Conservation (phyloP, 345 rosid species). For the Salix dunnii region DNA sequence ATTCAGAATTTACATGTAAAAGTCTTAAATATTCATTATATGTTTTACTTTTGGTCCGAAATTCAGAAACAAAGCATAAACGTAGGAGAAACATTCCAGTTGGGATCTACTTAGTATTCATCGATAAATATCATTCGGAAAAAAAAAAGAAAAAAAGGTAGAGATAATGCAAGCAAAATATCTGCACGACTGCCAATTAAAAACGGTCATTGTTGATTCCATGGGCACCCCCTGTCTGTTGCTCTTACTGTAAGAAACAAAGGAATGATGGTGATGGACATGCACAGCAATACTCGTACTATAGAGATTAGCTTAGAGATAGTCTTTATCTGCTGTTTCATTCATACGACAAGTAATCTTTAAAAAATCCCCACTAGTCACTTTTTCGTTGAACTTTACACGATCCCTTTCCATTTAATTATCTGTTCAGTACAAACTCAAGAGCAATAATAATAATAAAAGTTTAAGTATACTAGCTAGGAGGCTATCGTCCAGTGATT, state of each 20-base stretch:
- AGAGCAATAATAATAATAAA: too few species aligned
- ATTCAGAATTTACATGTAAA: too few species aligned
- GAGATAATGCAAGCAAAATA: background rate
- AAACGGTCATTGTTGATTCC: background rate
- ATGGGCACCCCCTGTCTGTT: background rate
- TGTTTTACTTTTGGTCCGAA: too few species aligned
- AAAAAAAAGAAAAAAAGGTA: background rate
- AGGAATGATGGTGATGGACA: background rate
- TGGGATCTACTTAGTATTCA: too few species aligned
- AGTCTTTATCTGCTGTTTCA: background rate
- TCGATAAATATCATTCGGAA: too few species aligned
- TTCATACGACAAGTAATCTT: background rate
- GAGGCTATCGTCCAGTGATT: slow-evolving; percentile 33
- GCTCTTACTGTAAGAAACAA: background rate
- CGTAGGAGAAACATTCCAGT: too few species aligned
- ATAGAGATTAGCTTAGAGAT: background rate
- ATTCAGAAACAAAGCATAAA: too few species aligned
- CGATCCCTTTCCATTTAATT: background rate
- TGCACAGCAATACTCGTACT: background rate
- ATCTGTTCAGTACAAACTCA: background rate
- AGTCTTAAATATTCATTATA: too few species aligned
- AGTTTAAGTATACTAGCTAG: slow-evolving; percentile 10
- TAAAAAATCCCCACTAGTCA: background rate
- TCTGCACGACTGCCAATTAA: background rate
- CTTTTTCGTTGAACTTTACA: background rate